phyloP scores from a whole-genome alignment of 75 land plant species.

The Adiantum capillusveneris region DNA sequence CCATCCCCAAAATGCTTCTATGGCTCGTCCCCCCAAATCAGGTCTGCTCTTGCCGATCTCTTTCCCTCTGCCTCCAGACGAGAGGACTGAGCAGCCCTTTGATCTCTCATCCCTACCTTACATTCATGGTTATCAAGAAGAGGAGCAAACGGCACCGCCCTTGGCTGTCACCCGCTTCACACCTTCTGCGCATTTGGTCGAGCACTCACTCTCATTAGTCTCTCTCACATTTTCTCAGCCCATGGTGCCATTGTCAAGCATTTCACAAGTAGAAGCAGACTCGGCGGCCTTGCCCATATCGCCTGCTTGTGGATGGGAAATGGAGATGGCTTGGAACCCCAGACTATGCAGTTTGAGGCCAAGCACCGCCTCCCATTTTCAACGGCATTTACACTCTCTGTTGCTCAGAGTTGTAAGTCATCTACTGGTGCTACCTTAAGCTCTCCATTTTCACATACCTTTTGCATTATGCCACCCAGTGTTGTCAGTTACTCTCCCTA shows the following conservation, averaged over 20 bases:
- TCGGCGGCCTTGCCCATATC: not conserved
- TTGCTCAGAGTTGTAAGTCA: not conserved
- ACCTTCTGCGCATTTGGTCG: not conserved
- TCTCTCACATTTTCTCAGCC: constrained; percentile 1
- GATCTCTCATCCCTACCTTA: not conserved
- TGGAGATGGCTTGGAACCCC: constrained; percentile 1
- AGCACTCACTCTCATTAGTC: not conserved
- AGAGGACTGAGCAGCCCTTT: not conserved
- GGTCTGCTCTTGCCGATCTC: not conserved
- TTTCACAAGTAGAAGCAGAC: not conserved
- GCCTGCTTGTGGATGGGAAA: not conserved
- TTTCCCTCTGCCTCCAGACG: not conserved
- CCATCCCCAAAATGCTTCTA: no score
- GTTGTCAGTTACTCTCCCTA: not conserved
- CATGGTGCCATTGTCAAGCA: not conserved
- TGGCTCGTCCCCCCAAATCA: no score
- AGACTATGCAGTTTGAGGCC: not conserved
- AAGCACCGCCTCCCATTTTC: not conserved
- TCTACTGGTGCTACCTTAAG: not conserved
- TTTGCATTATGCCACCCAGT: not conserved
- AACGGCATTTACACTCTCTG: not conserved
- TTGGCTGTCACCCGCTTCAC: not conserved
- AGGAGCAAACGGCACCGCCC: not conserved
- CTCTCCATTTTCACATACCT: not conserved
- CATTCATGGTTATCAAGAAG: not conserved